Conservation (phyloP, 2,329 filamentous ascomycete genomes). For the Remersonia thermophila region DNA sequence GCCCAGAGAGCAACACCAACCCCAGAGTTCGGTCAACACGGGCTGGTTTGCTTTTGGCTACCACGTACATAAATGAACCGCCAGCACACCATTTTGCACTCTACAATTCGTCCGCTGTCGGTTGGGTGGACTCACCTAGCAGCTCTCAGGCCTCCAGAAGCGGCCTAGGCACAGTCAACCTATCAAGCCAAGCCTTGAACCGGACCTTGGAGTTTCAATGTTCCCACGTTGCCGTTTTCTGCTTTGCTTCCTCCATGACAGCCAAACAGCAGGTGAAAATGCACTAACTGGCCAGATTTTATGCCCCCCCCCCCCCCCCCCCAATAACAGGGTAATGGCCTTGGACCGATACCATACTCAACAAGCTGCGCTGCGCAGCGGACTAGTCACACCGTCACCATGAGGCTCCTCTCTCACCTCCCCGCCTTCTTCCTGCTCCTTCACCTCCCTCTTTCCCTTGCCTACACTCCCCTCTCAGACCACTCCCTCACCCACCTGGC, state of each 20-base stretch:
- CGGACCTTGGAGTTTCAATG: not conserved
- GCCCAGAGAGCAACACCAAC: too few species aligned
- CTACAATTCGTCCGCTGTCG: not conserved
- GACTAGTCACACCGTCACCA: not conserved
- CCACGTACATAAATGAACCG: not conserved
- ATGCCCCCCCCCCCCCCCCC: too few species aligned
- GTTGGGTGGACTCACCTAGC: too few species aligned
- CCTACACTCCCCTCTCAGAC: conserved; percentile 54
- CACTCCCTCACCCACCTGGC: conserved; percentile 43
- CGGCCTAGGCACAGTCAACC: not conserved
- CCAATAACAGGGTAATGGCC: too few species aligned
- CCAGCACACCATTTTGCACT: not conserved
- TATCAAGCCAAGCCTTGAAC: not conserved
- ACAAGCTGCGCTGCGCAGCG: conserved; percentile 1
- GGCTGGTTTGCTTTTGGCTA: too few species aligned
- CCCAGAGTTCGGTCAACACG: too few species aligned
- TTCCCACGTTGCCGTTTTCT: too few species aligned
- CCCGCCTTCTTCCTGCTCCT: not conserved
- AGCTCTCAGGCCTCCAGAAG: too few species aligned
- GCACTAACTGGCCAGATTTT: too few species aligned
- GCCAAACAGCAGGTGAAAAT: too few species aligned
- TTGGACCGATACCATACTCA: not conserved
- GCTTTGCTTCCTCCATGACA: too few species aligned
- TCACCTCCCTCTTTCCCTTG: conserved; percentile 7
- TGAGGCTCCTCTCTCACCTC: not conserved